Evolutionary conservation across 495 filamentous ascomycete genomes (phyloP).

Genomic region (Talaromyces liani): DNA sequence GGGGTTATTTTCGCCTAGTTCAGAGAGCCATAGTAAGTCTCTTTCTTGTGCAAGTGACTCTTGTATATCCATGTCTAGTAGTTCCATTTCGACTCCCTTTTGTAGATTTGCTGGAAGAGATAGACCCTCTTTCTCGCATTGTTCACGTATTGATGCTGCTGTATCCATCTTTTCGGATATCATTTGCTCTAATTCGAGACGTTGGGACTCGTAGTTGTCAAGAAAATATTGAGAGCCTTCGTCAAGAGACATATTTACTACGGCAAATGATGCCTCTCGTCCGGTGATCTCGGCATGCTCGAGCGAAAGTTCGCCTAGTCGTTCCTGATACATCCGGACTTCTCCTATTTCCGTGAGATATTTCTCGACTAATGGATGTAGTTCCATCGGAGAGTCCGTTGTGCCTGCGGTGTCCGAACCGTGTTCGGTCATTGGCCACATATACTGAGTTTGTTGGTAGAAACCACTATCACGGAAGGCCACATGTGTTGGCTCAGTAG

Average conservation of each 20-base stretch:
- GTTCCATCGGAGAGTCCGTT: background rate
- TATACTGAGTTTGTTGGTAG: background rate
- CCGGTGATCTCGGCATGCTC: constrained; percentile 17
- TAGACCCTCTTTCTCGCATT: constrained; percentile 12
- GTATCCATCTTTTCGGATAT: background rate
- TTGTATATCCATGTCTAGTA: background rate
- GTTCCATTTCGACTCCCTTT: constrained; percentile 11
- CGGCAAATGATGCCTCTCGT: constrained; percentile 10
- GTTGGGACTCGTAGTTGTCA: constrained; percentile 14
- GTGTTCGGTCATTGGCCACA: background rate
- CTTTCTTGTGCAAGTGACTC: background rate
- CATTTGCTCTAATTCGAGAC: constrained; percentile 12
- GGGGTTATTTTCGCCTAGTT: constrained; percentile 11
- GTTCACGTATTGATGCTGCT: constrained; percentile 6
- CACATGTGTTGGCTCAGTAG: background rate
- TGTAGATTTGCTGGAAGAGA: background rate
- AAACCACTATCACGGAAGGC: background rate
- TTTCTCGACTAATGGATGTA: constrained; percentile 7
- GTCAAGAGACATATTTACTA: constrained; percentile 16
- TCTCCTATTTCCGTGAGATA: constrained; percentile 25
- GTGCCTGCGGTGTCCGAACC: constrained; percentile 3
- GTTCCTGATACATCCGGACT: constrained; percentile 19
- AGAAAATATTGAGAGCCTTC: constrained; percentile 20
- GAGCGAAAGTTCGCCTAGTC: constrained; percentile 17
- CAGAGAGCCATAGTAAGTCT: constrained; percentile 13